Percentiles rank a stretch among this genome's conserved stretches.
Evolutionary conservation across 352 stramenopile species (phyloP).

Genomic region (Aphanomyces astaci): DNA sequence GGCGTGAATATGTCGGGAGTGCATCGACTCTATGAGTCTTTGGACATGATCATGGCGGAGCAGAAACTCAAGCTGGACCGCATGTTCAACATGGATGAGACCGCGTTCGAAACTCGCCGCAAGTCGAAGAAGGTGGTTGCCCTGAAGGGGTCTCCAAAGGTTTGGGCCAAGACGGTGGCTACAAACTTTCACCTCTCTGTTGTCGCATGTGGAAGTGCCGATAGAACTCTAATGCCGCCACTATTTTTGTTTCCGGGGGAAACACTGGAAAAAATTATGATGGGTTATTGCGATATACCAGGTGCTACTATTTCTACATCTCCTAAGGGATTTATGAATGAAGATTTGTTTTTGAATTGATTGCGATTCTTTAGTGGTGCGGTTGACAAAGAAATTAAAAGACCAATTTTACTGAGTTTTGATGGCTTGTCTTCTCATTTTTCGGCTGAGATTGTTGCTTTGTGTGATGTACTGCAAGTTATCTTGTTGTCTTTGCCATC

Average conservation of each 20-base stretch:
- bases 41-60: no score
- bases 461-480: no score
- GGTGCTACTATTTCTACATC: conserved; percentile 23
- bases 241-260: conserved; percentile 25
- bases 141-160: conserved; percentile 23
- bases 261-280: not conserved
- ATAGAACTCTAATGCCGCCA: conserved; percentile 13
- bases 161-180: conserved; percentile 21
- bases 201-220: conserved; percentile 25
- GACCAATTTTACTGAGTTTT: not conserved
- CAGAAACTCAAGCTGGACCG: no score
- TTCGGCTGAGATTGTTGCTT: no score
- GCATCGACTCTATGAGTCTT: no score
- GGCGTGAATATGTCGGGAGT: no score
- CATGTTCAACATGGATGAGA: no score
- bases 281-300: not conserved
- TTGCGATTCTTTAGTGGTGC: not conserved
- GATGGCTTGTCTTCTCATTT: not conserved
- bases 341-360: conserved; percentile 4
- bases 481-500: no score
- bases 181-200: conserved; percentile 29
- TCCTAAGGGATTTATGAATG: conserved; percentile 14
- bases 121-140: conserved; percentile 25
- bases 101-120: no score
- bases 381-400: not conserved